phyloP scores from a whole-genome alignment of 169 alveolate genomes.

The Cryptosporidium meleagridis region DNA sequence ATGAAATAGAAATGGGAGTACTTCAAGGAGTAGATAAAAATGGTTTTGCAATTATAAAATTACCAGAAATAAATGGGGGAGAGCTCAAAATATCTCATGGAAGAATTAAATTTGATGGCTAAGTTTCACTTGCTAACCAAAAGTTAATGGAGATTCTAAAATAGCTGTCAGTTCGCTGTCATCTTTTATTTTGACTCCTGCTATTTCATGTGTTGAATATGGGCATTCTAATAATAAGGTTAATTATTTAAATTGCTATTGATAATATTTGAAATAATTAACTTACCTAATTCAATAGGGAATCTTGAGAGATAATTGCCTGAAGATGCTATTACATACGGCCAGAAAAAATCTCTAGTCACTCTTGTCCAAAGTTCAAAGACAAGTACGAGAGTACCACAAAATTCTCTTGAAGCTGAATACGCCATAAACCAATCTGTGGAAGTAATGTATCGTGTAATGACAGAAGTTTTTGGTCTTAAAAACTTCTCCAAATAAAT shows the following conservation, averaged over 20 bases:
- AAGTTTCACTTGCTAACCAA: neutral
- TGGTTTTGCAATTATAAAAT: constrained; percentile 50
- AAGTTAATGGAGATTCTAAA: constrained; percentile 33
- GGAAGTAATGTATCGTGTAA: neutral
- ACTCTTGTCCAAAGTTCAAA: constrained; percentile 42
- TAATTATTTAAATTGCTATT: neutral
- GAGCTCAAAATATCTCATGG: constrained; percentile 44
- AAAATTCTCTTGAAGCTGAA: constrained; percentile 37
- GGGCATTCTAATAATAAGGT: constrained; percentile 36
- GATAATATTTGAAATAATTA: neutral
- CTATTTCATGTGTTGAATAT: neutral
- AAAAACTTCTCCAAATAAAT: constrained; percentile 11
- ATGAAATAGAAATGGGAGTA: constrained; percentile 17
- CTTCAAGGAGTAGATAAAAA: constrained; percentile 53
- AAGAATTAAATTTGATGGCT: constrained; percentile 30
- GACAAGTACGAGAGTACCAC: constrained; percentile 2
- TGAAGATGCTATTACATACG: neutral
- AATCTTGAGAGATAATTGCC: constrained; percentile 9
- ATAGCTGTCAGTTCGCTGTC: constrained; percentile 56
- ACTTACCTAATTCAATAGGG: constrained; percentile 56
- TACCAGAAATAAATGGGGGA: neutral
- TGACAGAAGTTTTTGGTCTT: neutral
- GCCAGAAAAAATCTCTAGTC: constrained; percentile 43
- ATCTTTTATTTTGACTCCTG: constrained; percentile 2
- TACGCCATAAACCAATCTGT: constrained; percentile 22